Conservation (phyloP, 441 rosid species). For the Adansonia gregorii region DNA sequence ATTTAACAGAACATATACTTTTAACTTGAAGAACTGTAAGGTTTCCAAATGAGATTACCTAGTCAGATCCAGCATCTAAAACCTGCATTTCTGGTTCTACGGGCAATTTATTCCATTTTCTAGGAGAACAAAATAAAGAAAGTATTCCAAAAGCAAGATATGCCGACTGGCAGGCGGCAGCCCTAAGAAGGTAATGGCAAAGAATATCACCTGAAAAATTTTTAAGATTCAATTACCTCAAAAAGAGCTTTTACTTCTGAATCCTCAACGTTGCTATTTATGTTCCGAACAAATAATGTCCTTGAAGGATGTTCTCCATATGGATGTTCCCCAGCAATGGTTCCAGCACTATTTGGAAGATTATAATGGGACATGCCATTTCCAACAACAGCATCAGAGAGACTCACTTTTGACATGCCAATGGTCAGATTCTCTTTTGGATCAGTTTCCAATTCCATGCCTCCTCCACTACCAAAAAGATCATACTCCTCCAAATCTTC, state of each 20-base stretch:
- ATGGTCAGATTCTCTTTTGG: slow-evolving; percentile 59
- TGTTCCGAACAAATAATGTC: slow-evolving; percentile 93
- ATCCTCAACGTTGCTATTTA: slow-evolving; percentile 95
- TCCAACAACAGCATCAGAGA: slow-evolving; percentile 64
- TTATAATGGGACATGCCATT: slow-evolving; percentile 60
- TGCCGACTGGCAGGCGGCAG: not conserved
- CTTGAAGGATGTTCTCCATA: slow-evolving; percentile 98
- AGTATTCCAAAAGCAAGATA: not conserved
- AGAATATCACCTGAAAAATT: not conserved
- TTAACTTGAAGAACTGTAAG: not conserved
- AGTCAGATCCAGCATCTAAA: not conserved
- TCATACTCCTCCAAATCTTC: slow-evolving; percentile 92
- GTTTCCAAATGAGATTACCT: not conserved
- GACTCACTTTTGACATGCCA: slow-evolving; percentile 59
- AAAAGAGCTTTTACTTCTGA: slow-evolving; percentile 79
- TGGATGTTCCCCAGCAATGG: slow-evolving; percentile 95
- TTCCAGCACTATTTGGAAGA: slow-evolving; percentile 71
- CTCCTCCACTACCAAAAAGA: slow-evolving; percentile 93
- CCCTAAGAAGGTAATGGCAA: not conserved
- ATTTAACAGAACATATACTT: not conserved
- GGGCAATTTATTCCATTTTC: not conserved
- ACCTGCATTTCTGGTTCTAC: not conserved
- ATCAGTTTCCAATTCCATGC: slow-evolving; percentile 85
- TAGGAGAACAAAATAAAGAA: not conserved
- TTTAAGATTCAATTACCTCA: slow-evolving; percentile 60